Conservation (phyloP, 768 basidiomycete species). For the Lactarius sanguifluus region DNA sequence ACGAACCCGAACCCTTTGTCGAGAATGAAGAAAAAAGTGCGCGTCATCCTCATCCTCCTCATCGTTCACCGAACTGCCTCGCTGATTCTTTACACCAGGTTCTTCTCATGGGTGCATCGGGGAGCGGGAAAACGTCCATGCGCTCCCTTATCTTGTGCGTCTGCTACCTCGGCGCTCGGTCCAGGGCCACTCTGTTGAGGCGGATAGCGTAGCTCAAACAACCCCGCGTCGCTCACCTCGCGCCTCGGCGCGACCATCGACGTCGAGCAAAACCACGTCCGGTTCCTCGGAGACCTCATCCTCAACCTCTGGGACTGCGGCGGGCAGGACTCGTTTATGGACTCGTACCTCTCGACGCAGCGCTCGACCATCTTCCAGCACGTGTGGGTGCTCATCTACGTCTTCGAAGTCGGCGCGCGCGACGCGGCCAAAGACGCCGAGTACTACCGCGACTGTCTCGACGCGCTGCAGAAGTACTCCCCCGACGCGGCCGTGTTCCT, state of each 20-base stretch:
- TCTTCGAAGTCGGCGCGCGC: slow-evolving; percentile 90
- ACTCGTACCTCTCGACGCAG: slow-evolving; percentile 90
- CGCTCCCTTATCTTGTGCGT: slow-evolving; percentile 97
- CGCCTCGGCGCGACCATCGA: slow-evolving; percentile 96
- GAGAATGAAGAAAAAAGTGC: slow-evolving; percentile 41
- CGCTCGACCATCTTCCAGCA: slow-evolving; percentile 95
- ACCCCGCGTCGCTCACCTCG: slow-evolving; percentile 87
- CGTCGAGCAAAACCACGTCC: slow-evolving; percentile 96
- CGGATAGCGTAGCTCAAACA: slow-evolving; percentile 70
- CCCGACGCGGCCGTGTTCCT: slow-evolving; percentile 85
- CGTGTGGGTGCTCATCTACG: slow-evolving; percentile 97
- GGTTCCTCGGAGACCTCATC: slow-evolving; percentile 93
- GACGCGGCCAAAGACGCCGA: slow-evolving; percentile 84
- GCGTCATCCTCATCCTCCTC: neutral
- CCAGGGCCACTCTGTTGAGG: slow-evolving; percentile 23
- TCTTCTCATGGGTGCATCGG: slow-evolving; percentile 96
- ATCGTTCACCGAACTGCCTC: neutral
- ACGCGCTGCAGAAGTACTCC: slow-evolving; percentile 74
- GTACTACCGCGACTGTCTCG: slow-evolving; percentile 91
- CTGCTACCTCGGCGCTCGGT: slow-evolving; percentile 17
- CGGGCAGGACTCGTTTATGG: slow-evolving; percentile 97
- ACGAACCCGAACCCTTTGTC: slow-evolving; percentile 2
- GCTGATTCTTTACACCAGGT: slow-evolving; percentile 54
- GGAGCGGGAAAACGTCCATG: slow-evolving; percentile 97
- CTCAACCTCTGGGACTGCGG: slow-evolving; percentile 99